A percentile compares a stretch with the other conserved stretches of the same genome.
These are phyloP conservation scores for Phenoliferia sp. DNA, from an alignment of 1,284 basidiomycete species.

Conservation along the genomic window DNA sequence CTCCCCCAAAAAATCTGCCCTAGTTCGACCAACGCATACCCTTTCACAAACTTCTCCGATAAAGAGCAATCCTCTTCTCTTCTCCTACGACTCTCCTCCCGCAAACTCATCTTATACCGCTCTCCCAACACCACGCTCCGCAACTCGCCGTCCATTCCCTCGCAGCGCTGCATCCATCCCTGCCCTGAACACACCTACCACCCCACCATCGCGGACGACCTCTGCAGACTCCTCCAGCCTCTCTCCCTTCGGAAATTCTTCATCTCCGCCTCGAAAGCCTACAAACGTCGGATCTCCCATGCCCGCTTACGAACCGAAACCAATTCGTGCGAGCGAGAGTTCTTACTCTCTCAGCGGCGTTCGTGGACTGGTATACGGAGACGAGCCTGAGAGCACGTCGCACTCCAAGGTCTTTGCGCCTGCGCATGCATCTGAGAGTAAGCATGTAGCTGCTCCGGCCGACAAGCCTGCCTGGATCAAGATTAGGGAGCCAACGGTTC, in stretches of 20 bases:
- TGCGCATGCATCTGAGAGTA: not conserved
- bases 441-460: not conserved
- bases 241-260: not conserved
- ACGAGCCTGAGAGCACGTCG: too few relatives aligned
- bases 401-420: not conserved
- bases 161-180: slow-evolving; percentile 3
- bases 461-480: not conserved
- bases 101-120: not conserved
- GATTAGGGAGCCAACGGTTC: too few relatives aligned
- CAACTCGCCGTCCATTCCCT: slow-evolving; percentile 11
- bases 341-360: slow-evolving; percentile 13
- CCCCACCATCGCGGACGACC: too few relatives aligned
- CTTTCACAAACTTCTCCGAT: not conserved
- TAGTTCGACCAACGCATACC: slow-evolving; percentile 8
- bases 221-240: not conserved
- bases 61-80: slow-evolving; percentile 8
- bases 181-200: not conserved
- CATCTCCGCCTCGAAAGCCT: not conserved
- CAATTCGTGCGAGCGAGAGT: slow-evolving; percentile 5
- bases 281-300: slow-evolving; percentile 12
- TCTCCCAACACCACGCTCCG: not conserved
- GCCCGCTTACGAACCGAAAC: slow-evolving; percentile 15
- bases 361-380: slow-evolving; percentile 6
- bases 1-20: slow-evolving; percentile 24
- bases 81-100: slow-evolving; percentile 25